Evolutionary conservation across 2,329 filamentous ascomycete species (phyloP), one percentile per base, ranked within the genome.

Genomic region (Colletotrichum lupini): DNA sequence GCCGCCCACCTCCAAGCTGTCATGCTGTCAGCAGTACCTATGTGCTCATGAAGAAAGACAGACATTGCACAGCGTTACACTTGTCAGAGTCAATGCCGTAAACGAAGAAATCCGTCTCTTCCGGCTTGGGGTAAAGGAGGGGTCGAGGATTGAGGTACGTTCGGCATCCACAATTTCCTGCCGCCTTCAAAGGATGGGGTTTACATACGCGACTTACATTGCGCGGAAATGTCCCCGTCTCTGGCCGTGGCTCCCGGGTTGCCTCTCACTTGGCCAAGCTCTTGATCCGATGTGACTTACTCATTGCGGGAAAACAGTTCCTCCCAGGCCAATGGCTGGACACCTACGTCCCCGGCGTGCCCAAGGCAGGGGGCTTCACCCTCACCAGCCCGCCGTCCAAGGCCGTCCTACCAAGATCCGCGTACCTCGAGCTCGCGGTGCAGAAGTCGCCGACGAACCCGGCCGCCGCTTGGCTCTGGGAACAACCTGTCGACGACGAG

Each of bases 271-370:
- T 42, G 5, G 37, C 37, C 14, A 19, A 7, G 3, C 5, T 14
- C 4, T 61, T 28, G 8, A 3, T n/a, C 16, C 5, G 46, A 24
- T 26, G 32, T 32, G 37, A 66, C 30, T 74, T 67, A 75, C 69
- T 74, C 78, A 72, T 22, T 49, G 7, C 19, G 19, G 19, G 4
- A 19, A 22, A 79, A 56, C 81, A 93, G 87, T 97, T 97, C 82
- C 87, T 91, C 6, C 91, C 95, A 5, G 95, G 95, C 67, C 95
- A 97, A 86, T 98, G 95, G 94, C 88, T 98, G 68, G 95, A 98
- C 80, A 92, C 95, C 7, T 92, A 93, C 80, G 89, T 95, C 66
- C 94, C 95, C 1, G 86, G 85, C 49, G 83, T 94, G 57, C 78
- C 87, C 56, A 91, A 92, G 80, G 92, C 94, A 4, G 95, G 95